Base-by-base conservation (phyloP, 768 basidiomycete genomes). In the Lactarius deliciosus region DNA sequence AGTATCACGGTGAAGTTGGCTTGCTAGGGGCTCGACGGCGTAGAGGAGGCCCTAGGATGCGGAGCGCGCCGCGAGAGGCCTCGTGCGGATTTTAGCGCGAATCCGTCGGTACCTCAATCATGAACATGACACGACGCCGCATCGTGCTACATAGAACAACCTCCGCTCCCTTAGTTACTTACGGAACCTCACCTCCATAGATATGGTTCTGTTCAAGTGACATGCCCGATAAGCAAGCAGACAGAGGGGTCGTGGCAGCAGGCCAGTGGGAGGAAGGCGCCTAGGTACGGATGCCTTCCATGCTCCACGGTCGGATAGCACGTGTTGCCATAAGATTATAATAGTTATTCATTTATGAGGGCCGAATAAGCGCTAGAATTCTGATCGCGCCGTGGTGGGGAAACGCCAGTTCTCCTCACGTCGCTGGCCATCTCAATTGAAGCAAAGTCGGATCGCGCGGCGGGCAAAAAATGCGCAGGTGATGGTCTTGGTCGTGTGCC, bases 401-500 rank as follows among this genome's bases (percentile, higher is more conserved):
- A 55, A 32, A 50, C 47, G 70, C 73, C 3, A 20, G 22, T n/a
- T 65, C 67, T n/a, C 68, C 72, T 47, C 69, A 68, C 63, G 68
- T 71, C 57, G n/a, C 63, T 3, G 15, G 61, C n/a, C 61, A 58
- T 45, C 69, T 60, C 63, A 71, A 55, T 34, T 66, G 53, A 64
- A 54, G 8, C 22, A 64, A 38, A 54, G 55, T 47, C 28, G 32
- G n/a, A 69, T 67, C 50, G 63, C 57, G 64, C 68, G 66, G 61
- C 43, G 70, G 28, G 67, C 60, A 40, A 64, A 63, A 38, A 60
- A 62, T 20, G 9, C 68, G 5, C 45, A 64, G 53, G 80, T 36
- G 71, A 75, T 38, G 67, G 57, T 2, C 73, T 78, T 16, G 65
- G 22, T 61, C 43, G 22, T 50, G 50, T 53, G 25, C 50, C 5